Base-by-base conservation (phyloP, 2,329 filamentous ascomycete genomes). In the Nemania sp. region DNA sequence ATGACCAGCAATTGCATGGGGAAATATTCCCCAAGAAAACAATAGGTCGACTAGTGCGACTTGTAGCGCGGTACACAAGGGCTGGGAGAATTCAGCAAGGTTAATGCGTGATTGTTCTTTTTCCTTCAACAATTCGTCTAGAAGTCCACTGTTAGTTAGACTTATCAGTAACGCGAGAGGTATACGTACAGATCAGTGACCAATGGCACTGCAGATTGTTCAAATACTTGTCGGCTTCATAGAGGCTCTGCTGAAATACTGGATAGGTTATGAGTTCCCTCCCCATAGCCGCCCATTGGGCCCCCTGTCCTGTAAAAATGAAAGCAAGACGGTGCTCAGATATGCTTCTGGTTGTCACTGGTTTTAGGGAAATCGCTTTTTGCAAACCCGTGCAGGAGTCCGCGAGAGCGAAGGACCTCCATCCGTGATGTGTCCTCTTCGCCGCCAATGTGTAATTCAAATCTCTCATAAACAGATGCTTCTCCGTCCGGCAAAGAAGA, bases 241-340 rank as follows among this genome's bases (percentile, higher is more conserved):
- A 64, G 7, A 64, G 51, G 29, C 70, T 66, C 43, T 41, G 15
- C 5, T 43, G 60, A 22, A 73, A 72, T 15, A 60, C 41, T 6
- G 35, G 45, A 29, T 69, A 65, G n/a, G 54, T 26, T 35, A 63
- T 56, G 10, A 78, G 69, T 52, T 76, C 73, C 2, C 74, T 75
- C 3, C 79, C 81, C 82, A 84, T 84, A 0, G 75, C 74, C 1
- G 77, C 73, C 79, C 82, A 84, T 56, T 84, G 83, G 0, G 82
- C 82, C 1, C 83, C 83, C 61, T 85, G 83, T 4, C 83, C 82
- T 0, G 81, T 84, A 72, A 84, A 85, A 38, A 82, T 73, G 59
- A 77, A 77, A 13, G 63, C 66, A 7, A 70, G 63, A 13, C 68
- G 41, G 43, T 68, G 52, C 32, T 68, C 54, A 3, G 62, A 43